These are phyloP conservation scores for Nectriaceae sp. DNA, from an alignment of 2,329 filamentous ascomycete species.

Conservation along the genomic window DNA sequence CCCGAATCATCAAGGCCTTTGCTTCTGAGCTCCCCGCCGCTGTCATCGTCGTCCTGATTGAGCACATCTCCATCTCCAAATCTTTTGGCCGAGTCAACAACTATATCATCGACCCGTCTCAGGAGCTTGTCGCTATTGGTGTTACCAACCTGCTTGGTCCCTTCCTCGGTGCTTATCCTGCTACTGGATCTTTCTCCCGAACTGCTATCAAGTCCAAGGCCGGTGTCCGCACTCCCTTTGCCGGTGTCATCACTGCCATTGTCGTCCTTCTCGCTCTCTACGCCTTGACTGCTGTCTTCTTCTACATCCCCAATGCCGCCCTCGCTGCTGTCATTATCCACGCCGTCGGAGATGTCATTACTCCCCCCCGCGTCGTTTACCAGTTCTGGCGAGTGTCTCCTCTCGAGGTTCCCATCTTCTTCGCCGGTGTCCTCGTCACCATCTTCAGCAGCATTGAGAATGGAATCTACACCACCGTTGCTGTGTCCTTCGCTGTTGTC, in stretches of 20 bases:
- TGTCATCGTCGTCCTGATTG: conserved; percentile 77
- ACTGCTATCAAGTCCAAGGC: conserved; percentile 96
- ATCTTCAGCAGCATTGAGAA: conserved; percentile 81
- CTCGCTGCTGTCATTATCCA: conserved; percentile 88
- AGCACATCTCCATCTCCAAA: conserved; percentile 82
- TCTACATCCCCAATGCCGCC: conserved; percentile 78
- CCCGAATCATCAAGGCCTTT: conserved; percentile 62
- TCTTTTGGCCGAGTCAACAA: conserved; percentile 81
- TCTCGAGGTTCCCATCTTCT: conserved; percentile 81
- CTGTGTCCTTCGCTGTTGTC: conserved; percentile 68
- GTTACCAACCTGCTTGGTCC: conserved; percentile 74
- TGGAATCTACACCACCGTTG: conserved; percentile 82
- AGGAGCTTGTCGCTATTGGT: conserved; percentile 77
- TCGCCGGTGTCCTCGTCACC: conserved; percentile 80
- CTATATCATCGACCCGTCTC: conserved; percentile 78
- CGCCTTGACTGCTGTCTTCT: conserved; percentile 80
- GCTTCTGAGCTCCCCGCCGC: conserved; percentile 68
- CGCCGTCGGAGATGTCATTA: conserved; percentile 84
- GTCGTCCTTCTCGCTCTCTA: conserved; percentile 85
- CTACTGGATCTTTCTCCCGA: conserved; percentile 86
- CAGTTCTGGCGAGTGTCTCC: conserved; percentile 88
- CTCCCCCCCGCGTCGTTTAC: conserved; percentile 79
- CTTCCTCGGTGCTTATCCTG: conserved; percentile 81
- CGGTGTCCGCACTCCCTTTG: conserved; percentile 83
- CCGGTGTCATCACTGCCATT: conserved; percentile 79